A percentile compares a stretch with the other conserved stretches of the same genome.
phyloP scores from a whole-genome alignment of 106 monocot genomes.

The Dendrobium chrysotoxum region DNA sequence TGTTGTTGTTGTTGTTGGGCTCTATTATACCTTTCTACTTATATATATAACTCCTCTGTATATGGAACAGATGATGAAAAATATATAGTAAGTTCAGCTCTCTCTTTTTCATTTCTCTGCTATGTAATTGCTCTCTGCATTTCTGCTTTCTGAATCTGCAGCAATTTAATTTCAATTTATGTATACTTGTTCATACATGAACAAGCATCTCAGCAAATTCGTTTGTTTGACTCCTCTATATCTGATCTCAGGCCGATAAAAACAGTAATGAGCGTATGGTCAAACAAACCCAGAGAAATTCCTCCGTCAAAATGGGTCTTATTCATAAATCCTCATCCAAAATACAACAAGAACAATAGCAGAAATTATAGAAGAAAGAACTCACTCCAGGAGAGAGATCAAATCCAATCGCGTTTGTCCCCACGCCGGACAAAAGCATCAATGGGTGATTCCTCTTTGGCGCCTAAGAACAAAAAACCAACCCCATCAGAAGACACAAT shows the following conservation, averaged over 20 bases:
- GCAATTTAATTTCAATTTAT: no score
- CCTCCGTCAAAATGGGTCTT: neutral
- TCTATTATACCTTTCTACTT: no score
- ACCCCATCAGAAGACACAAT: neutral
- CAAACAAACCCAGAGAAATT: neutral
- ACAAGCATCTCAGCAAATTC: neutral
- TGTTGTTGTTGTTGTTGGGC: no score
- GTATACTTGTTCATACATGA: no score
- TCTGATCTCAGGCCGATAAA: neutral
- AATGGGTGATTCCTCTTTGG: constrained; percentile 90
- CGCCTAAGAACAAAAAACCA: constrained; percentile 32
- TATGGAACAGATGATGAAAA: no score
- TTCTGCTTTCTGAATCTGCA: no score
- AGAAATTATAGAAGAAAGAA: neutral
- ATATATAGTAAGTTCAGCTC: no score
- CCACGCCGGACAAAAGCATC: constrained; percentile 86
- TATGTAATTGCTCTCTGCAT: no score
- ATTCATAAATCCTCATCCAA: neutral
- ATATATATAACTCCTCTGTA: no score
- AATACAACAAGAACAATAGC: neutral
- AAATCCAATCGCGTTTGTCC: constrained; percentile 88
- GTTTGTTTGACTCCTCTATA: neutral
- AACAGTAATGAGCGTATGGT: neutral
- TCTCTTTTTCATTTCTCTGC: no score
- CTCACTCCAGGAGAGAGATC: constrained; percentile 91